Evolutionary conservation across 2,329 filamentous ascomycete genomes (phyloP).

Genomic region (Cryoendolithus antarcticus): DNA sequence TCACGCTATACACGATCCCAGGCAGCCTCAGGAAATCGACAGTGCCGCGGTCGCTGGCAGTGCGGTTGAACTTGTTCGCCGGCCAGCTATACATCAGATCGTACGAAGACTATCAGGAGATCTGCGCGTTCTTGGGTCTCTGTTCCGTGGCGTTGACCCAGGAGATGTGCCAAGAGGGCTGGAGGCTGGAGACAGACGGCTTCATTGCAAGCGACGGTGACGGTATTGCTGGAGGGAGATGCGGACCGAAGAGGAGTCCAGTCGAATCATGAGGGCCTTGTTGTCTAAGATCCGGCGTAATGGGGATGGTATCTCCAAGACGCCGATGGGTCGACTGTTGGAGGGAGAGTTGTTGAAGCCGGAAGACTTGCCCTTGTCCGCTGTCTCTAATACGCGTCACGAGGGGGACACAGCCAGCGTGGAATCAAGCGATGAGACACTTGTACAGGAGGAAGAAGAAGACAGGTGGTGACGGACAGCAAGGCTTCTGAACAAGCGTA

Average conservation of each 20-base stretch:
- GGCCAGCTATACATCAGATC: slow-evolving; percentile 53
- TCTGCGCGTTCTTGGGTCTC: slow-evolving; percentile 43
- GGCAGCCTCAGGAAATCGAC: slow-evolving; percentile 3
- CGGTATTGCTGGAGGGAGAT: slow-evolving; percentile 9
- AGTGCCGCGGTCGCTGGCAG: slow-evolving; percentile 21
- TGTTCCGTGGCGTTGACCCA: slow-evolving; percentile 3
- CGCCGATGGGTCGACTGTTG: slow-evolving; percentile 16
- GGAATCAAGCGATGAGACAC: no score
- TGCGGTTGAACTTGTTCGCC: slow-evolving; percentile 52
- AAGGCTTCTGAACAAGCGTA: no score
- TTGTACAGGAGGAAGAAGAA: no score
- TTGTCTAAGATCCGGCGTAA: slow-evolving; percentile 12
- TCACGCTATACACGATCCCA: slow-evolving; percentile 35
- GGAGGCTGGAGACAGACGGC: slow-evolving; percentile 11
- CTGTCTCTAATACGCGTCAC: no score
- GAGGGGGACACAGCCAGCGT: no score
- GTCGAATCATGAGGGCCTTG: slow-evolving; percentile 12
- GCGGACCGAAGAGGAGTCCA: slow-evolving; percentile 10
- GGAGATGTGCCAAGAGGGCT: slow-evolving; percentile 6
- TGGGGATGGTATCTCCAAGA: slow-evolving; percentile 14
- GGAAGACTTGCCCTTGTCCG: no score
- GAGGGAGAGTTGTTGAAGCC: slow-evolving; percentile 9
- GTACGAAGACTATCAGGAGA: slow-evolving; percentile 40
- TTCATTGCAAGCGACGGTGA: slow-evolving; percentile 11
- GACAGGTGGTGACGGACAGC: no score